phyloP scores from a whole-genome alignment of 805 yeast species.

The Cephaloascus albidus region DNA sequence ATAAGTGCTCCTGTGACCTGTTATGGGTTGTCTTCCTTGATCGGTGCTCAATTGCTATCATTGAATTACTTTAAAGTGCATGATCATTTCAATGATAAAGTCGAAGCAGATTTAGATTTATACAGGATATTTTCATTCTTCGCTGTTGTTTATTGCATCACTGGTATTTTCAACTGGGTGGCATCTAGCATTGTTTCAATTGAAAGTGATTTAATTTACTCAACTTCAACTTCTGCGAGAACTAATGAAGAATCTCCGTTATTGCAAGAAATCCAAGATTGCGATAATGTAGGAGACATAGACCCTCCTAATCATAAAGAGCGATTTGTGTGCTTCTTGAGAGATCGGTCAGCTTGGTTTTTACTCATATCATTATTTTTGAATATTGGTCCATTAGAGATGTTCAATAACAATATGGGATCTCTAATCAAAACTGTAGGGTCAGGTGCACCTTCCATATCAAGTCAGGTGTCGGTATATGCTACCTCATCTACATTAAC shows the following conservation, averaged over 20 bases:
- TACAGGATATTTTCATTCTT: slow-evolving; percentile 43
- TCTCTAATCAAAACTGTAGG: slow-evolving; percentile 45
- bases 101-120: slow-evolving; percentile 29
- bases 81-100: slow-evolving; percentile 6
- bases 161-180: slow-evolving; percentile 54
- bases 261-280: slow-evolving; percentile 3
- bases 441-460: slow-evolving; percentile 11
- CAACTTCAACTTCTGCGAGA: slow-evolving; percentile 10
- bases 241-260: slow-evolving; percentile 22
- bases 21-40: slow-evolving; percentile 74
- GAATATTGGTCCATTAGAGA: slow-evolving; percentile 76
- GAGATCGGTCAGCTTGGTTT: slow-evolving; percentile 53
- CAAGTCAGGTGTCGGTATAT: slow-evolving; percentile 48
- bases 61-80: slow-evolving; percentile 24
- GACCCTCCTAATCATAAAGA: slow-evolving; percentile 28
- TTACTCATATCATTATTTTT: slow-evolving; percentile 56
- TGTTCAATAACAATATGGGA: slow-evolving; percentile 77
- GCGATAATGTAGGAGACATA: slow-evolving; percentile 5
- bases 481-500: slow-evolving; percentile 64
- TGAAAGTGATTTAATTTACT: slow-evolving; percentile 37
- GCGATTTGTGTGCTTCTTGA: slow-evolving; percentile 26
- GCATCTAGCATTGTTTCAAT: slow-evolving; percentile 58
- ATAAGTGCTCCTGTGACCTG: slow-evolving; percentile 84
- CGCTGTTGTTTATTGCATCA: slow-evolving; percentile 39
- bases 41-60: slow-evolving; percentile 57